Evolutionary conservation across 768 basidiomycete genomes (phyloP).

Genomic region (Macrocybe gigantea): DNA sequence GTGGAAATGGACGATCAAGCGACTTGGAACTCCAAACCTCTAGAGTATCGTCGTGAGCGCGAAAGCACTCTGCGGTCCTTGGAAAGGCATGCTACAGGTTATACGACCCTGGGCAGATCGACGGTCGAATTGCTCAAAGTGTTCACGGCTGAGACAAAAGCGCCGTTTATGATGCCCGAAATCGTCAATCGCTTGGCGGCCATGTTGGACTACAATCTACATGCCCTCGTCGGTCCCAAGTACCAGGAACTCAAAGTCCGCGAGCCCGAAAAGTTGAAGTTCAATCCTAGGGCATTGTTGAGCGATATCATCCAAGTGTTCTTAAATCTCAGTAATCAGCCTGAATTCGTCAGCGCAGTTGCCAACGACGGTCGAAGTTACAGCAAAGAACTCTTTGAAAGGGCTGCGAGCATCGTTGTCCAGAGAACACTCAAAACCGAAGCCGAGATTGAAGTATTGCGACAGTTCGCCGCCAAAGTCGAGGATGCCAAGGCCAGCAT

Average conservation of each 20-base stretch:
- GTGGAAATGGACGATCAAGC: conserved; percentile 73
- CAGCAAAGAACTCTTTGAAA: conserved; percentile 74
- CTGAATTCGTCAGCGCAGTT: conserved; percentile 77
- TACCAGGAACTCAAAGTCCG: conserved; percentile 83
- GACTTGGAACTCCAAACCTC: conserved; percentile 62
- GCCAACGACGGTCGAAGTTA: conserved; percentile 96
- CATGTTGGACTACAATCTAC: conserved; percentile 93
- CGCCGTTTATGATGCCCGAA: conserved; percentile 93
- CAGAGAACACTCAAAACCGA: conserved; percentile 66
- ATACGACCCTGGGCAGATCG: conserved; percentile 80
- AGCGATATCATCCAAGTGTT: conserved; percentile 88
- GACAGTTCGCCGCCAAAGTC: conserved; percentile 70
- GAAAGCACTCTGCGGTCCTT: conserved; percentile 72
- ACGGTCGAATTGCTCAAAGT: conserved; percentile 88
- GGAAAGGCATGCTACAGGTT: conserved; percentile 80
- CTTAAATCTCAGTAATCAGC: conserved; percentile 77
- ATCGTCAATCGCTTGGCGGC: conserved; percentile 94
- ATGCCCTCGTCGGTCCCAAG: conserved; percentile 82
- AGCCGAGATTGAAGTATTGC: conserved; percentile 66
- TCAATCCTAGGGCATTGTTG: conserved; percentile 77
- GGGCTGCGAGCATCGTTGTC: conserved; percentile 62
- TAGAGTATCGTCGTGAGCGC: conserved; percentile 78
- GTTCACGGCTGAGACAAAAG: conserved; percentile 88
- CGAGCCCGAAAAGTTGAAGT: conserved; percentile 84
- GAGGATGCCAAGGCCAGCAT: conserved; percentile 77